phyloP scores from a whole-genome alignment of 306 rosid genomes.

The Casuarina cunninghamiana region DNA sequence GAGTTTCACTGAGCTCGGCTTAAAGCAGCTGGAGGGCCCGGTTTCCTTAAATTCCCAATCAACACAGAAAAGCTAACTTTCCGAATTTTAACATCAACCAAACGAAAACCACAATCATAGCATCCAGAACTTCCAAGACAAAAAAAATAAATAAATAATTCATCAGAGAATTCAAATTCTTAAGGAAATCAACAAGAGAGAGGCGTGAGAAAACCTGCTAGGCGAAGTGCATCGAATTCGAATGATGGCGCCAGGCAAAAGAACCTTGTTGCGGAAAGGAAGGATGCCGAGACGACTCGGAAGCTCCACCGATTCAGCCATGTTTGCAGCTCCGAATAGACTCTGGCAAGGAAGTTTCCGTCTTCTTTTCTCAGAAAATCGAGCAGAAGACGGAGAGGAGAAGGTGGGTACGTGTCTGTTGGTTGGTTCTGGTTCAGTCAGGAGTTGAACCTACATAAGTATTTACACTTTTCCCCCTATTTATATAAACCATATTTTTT shows the following conservation, averaged over 20 bases:
- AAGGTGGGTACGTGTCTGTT: background rate
- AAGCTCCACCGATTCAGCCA: conserved; percentile 90
- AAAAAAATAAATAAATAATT: background rate
- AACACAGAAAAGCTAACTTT: background rate
- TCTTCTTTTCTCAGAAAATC: background rate
- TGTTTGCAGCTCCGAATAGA: conserved; percentile 35
- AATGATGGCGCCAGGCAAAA: conserved; percentile 91
- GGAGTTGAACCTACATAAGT: background rate
- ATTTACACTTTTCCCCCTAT: background rate
- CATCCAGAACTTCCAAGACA: background rate
- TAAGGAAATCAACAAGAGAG: background rate
- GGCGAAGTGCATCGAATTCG: conserved; percentile 98
- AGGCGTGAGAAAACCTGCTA: conserved; percentile 54
- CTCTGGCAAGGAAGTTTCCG: background rate
- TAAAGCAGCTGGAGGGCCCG: background rate
- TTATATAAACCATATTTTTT: background rate
- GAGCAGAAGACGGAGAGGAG: background rate
- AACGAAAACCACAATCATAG: background rate
- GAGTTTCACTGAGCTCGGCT: background rate
- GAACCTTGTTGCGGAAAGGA: conserved; percentile 97
- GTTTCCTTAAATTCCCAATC: background rate
- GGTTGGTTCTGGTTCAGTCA: background rate
- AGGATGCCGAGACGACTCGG: conserved; percentile 95
- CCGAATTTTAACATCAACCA: background rate
- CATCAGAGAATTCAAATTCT: background rate